Conservation (phyloP, 2,329 filamentous ascomycete genomes). For the Penicillium fuscoglaucum region DNA sequence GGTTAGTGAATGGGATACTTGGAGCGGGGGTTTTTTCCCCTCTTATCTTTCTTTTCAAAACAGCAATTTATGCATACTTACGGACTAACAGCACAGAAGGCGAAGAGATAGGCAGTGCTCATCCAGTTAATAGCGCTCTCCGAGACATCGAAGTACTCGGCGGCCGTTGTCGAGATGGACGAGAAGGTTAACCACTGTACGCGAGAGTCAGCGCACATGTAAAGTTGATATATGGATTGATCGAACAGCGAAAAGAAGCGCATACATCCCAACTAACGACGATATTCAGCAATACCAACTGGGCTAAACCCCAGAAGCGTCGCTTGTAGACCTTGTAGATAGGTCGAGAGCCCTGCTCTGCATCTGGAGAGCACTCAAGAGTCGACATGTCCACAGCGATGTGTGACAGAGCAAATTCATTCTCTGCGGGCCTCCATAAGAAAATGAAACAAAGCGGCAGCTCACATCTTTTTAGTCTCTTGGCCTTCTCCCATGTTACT, state of each 20-base stretch:
- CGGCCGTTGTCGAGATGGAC: conserved; percentile 72
- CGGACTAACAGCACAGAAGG: conserved; percentile 74
- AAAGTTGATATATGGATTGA: neutral
- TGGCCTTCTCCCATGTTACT: neutral
- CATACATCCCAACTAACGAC: conserved; percentile 94
- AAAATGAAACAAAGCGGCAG: conserved; percentile 1
- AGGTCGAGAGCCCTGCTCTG: conserved; percentile 21
- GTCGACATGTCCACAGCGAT: conserved; percentile 7
- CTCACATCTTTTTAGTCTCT: neutral
- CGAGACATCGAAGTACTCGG: conserved; percentile 72
- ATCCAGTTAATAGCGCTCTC: conserved; percentile 89
- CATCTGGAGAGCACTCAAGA: conserved; percentile 9
- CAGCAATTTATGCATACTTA: conserved; percentile 33
- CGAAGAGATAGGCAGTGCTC: conserved; percentile 80
- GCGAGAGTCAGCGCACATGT: neutral
- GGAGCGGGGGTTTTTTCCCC: neutral
- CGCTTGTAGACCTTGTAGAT: conserved; percentile 70
- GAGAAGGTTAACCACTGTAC: conserved; percentile 86
- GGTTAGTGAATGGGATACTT: neutral
- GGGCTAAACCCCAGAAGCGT: conserved; percentile 82
- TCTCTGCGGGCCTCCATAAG: neutral
- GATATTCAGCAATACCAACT: conserved; percentile 85
- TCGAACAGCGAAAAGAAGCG: neutral
- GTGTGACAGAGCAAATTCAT: neutral
- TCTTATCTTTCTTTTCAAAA: neutral